Evolutionary conservation across 208 protist genomes (phyloP).

Genomic region (Leishmania guyanensis): DNA sequence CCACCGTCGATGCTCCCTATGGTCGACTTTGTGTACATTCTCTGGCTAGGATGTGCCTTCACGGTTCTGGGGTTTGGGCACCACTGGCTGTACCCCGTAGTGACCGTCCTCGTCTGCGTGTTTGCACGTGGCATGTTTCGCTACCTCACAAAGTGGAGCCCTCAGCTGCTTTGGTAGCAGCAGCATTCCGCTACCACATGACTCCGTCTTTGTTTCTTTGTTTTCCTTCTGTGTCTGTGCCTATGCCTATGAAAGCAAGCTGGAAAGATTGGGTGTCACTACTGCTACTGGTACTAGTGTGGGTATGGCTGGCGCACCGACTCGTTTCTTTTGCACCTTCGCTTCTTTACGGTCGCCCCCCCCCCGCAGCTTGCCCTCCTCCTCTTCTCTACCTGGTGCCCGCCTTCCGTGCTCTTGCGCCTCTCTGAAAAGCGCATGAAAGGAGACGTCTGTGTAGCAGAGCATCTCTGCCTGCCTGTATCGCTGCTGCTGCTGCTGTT

Average conservation of each 20-base stretch:
- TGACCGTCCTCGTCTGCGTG: constrained; percentile 33
- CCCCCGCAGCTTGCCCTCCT: no score
- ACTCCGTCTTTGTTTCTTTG: not conserved
- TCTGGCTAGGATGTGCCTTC: constrained; percentile 74
- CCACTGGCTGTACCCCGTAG: constrained; percentile 36
- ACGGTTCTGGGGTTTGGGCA: constrained; percentile 30
- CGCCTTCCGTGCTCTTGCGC: not conserved
- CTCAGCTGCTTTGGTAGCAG: constrained; percentile 24
- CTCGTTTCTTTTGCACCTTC: not conserved
- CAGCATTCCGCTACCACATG: not conserved
- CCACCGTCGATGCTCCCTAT: constrained; percentile 60
- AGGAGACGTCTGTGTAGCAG: not conserved
- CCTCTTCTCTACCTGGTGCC: not conserved
- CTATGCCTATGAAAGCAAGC: not conserved
- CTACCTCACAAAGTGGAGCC: constrained; percentile 64
- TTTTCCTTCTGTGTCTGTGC: not conserved
- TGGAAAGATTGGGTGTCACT: not conserved
- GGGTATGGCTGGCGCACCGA: not conserved
- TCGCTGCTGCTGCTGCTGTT: not conserved
- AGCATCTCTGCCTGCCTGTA: no score
- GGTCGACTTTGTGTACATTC: constrained; percentile 68
- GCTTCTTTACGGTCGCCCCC: not conserved
- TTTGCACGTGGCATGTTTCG: constrained; percentile 57
- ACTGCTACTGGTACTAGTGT: not conserved
- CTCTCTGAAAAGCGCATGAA: not conserved